Evolutionary conservation across 345 rosid genomes (phyloP), one percentile per base, ranked within the genome.

Genomic region (Streptanthus diversifolius): DNA sequence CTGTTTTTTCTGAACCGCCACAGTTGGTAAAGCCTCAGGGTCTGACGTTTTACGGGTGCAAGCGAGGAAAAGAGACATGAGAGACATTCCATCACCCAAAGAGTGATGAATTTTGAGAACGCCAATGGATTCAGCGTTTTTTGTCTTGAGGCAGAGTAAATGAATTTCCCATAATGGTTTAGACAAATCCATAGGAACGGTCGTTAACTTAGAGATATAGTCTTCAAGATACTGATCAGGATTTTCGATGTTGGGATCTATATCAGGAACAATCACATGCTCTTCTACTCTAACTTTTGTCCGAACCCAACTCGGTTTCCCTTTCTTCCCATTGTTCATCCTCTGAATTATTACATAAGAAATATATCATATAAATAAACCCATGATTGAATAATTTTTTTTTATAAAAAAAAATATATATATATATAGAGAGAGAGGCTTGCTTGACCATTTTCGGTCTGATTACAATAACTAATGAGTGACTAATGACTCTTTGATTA

Each of bases 91-190:
- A 33, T 90, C 86, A 1, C 96, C 88, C 0, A 89, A 22, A 1
- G 87, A 86, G 65, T 90, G 92, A 80, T 86, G 93, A 29, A 82
- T 61, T 59, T 87, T 59, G 47, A 82, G 54, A 59, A 88, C 25
- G 11, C 66, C 77, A 4, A 59, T n/a, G 0, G 95, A 80, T 75
- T 88, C 89, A 6, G 98, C 95, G 25, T 87, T 87, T 0, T 83
- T 78, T 35, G 91, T 90, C 69, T 72, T 85, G 25, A 88, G 53
- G 52, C 81, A 72, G 7, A 88, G 82, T 51, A 92, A 7, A 77
- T 88, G 98, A 41, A 92, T 60, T 70, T 92, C 93, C 95, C 98
- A 92, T 27, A 88, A 62, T 5, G 96, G 98, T 63, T 86, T 85
- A 5, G 92, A 82, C 36, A 61, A 5, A 77, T 90, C 89, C 71